Conservation (phyloP, 768 basidiomycete species). For the Mycena maculata region DNA sequence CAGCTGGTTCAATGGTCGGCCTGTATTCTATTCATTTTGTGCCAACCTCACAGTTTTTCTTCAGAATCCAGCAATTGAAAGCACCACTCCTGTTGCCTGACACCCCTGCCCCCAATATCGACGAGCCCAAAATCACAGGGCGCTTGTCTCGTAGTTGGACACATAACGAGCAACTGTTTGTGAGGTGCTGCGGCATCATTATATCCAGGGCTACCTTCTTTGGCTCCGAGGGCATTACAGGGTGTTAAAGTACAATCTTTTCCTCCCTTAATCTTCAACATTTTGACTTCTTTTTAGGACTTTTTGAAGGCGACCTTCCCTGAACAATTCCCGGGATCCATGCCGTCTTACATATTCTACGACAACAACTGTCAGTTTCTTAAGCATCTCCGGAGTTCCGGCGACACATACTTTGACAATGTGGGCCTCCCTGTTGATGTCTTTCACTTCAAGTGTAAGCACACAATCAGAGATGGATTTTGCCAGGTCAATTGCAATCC, state of each 20-base stretch:
- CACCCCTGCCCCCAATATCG: background rate
- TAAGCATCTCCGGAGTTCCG: background rate
- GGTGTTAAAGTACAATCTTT: background rate
- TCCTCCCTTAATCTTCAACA: too few relatives aligned
- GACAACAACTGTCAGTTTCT: constrained; percentile 7
- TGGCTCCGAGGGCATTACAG: background rate
- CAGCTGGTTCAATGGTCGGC: background rate
- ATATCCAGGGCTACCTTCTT: background rate
- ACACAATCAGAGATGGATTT: background rate
- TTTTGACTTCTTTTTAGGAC: background rate
- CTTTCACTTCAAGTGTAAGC: background rate
- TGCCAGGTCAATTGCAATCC: constrained; percentile 1
- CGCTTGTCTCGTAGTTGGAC: background rate
- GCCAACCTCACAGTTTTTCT: background rate
- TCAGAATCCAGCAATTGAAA: too few relatives aligned
- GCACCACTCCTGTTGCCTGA: background rate
- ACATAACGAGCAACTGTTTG: background rate
- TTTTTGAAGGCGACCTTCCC: background rate
- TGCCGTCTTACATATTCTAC: background rate
- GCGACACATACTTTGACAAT: background rate
- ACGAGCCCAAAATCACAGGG: background rate
- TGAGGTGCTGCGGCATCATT: background rate
- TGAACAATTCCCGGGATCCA: background rate
- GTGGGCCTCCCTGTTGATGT: background rate
- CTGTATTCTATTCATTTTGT: background rate